Conservation (phyloP, 306 rosid genomes). For the Abrus pulchellus region DNA sequence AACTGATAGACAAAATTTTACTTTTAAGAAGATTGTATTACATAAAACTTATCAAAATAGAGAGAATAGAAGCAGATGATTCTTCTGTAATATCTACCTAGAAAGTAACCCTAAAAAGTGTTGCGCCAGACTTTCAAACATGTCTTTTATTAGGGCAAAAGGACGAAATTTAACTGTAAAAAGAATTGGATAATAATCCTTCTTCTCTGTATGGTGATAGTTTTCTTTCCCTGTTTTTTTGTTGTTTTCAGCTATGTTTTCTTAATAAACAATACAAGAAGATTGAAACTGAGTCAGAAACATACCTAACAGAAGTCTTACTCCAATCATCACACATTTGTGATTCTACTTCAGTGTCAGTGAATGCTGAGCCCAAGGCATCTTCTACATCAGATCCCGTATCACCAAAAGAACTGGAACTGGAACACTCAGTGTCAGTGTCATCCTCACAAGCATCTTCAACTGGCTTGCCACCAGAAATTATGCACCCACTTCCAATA, state of each 20-base stretch:
- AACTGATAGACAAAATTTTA: neutral
- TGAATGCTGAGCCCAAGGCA: conserved; percentile 44
- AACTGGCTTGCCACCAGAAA: conserved; percentile 46
- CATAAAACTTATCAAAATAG: neutral
- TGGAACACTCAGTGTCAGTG: conserved; percentile 51
- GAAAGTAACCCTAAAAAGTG: neutral
- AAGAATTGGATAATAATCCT: neutral
- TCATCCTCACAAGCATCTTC: conserved; percentile 58
- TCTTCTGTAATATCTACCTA: conserved; percentile 5
- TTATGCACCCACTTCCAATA: conserved; percentile 54
- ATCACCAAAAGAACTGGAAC: conserved; percentile 83
- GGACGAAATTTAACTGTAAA: neutral
- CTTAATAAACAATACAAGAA: conserved; percentile 23
- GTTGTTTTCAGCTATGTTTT: neutral
- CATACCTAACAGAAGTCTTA: conserved; percentile 66
- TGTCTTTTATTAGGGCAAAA: conserved; percentile 6
- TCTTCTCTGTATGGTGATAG: neutral
- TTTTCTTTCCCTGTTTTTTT: neutral
- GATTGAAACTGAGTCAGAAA: conserved; percentile 18
- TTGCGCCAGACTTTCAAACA: neutral
- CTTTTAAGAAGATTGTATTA: neutral
- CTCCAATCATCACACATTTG: conserved; percentile 52
- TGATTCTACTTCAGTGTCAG: conserved; percentile 69
- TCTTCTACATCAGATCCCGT: conserved; percentile 61
- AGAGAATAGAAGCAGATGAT: neutral